Conservation (phyloP, 2,329 filamentous ascomycete species). For the Clonostachys chloroleuca region DNA sequence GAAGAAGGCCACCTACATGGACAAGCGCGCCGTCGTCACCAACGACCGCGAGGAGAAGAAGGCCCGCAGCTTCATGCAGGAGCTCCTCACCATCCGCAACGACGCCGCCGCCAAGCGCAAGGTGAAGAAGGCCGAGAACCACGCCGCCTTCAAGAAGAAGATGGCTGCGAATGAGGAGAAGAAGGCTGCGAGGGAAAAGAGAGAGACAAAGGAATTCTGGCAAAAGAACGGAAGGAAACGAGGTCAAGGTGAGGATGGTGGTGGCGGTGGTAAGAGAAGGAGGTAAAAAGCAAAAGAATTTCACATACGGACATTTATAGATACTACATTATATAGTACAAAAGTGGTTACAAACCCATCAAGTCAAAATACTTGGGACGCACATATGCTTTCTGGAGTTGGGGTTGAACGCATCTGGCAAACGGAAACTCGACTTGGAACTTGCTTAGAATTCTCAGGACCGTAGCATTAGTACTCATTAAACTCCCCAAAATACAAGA, state of each 20-base stretch:
- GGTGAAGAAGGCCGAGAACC: slow-evolving; percentile 83
- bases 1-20: slow-evolving; percentile 80
- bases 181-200: slow-evolving; percentile 81
- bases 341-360: no score
- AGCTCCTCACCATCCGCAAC: slow-evolving; percentile 84
- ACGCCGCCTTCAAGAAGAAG: slow-evolving; percentile 76
- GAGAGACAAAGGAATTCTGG: slow-evolving; percentile 92
- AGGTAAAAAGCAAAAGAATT: slow-evolving; percentile 8
- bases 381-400: no score
- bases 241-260: slow-evolving; percentile 34
- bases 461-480: no score
- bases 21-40: slow-evolving; percentile 89
- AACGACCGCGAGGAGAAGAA: slow-evolving; percentile 83
- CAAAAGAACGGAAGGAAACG: slow-evolving; percentile 77
- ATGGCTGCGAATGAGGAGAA: slow-evolving; percentile 80
- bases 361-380: no score
- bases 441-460: no score
- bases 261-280: slow-evolving; percentile 24
- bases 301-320: slow-evolving; percentile 2
- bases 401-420: no score
- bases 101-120: slow-evolving; percentile 83
- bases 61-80: slow-evolving; percentile 84
- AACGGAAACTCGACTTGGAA: no score
- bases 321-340: no score
- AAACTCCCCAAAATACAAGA: no score